Evolutionary conservation across 176 grass and related monocot species (phyloP).

Genomic region (Alloteropsis semialata): DNA sequence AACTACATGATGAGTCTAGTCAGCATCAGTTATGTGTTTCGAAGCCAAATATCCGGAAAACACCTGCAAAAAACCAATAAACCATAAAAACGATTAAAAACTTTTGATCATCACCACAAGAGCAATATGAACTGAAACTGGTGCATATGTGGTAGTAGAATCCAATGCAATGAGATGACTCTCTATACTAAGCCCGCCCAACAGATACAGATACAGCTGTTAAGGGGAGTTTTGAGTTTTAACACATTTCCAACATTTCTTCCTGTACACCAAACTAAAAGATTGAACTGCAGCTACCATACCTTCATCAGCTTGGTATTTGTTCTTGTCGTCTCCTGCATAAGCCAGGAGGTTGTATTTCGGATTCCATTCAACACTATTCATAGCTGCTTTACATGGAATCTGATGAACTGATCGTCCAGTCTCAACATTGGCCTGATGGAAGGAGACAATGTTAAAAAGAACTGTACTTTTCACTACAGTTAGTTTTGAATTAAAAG

Average conservation of each 20-base stretch:
- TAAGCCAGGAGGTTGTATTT: constrained; percentile 94
- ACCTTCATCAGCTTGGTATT: constrained; percentile 94
- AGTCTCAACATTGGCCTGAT: constrained; percentile 91
- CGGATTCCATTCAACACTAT: constrained; percentile 99
- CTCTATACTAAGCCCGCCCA: background rate
- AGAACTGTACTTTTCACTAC: background rate
- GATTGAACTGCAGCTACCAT: constrained; percentile 4
- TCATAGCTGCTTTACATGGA: constrained; percentile 90
- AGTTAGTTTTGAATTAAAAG: constrained; percentile 2
- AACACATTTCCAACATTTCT: background rate
- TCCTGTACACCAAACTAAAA: background rate
- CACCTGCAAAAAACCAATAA: constrained; percentile 45
- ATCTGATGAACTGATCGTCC: constrained; percentile 92
- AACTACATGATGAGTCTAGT: background rate
- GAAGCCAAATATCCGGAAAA: constrained; percentile 89
- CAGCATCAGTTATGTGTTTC: constrained; percentile 49
- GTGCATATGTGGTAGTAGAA: background rate
- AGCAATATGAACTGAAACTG: background rate
- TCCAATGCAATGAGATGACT: background rate
- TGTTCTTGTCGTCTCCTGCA: constrained; percentile 98
- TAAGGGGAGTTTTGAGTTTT: background rate
- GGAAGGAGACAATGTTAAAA: constrained; percentile 35
- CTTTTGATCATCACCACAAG: background rate
- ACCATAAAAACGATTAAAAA: background rate
- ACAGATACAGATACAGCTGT: background rate